Conservation (phyloP, 768 basidiomycete species). For the Phaeotremella fagi region DNA sequence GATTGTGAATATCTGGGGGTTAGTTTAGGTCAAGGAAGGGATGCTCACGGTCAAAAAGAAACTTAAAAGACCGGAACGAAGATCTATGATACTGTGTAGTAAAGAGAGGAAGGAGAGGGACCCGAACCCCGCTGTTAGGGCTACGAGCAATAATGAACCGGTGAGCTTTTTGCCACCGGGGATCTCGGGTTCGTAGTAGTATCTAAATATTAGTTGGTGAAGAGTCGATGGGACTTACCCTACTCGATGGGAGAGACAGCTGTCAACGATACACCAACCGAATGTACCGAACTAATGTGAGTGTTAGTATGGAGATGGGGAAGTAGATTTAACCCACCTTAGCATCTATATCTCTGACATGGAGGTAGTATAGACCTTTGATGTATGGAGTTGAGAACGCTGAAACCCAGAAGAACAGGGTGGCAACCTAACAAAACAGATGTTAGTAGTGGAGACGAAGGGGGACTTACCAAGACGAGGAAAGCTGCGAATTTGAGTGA, state of each 20-base stretch:
- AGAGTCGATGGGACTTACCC: slow-evolving; percentile 21
- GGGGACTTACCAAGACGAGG: slow-evolving; percentile 32
- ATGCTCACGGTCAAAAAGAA: slow-evolving; percentile 37
- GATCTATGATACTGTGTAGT: slow-evolving; percentile 15
- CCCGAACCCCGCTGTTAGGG: slow-evolving; percentile 40
- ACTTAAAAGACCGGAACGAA: slow-evolving; percentile 14
- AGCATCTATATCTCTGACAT: slow-evolving; percentile 16
- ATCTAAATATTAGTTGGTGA: slow-evolving; percentile 5
- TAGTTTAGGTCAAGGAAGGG: not conserved
- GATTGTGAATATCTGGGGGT: slow-evolving; percentile 25
- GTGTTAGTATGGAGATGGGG: not conserved
- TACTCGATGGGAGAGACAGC: slow-evolving; percentile 13
- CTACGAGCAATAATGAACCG: slow-evolving; percentile 37
- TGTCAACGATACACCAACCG: slow-evolving; percentile 26
- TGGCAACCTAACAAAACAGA: slow-evolving; percentile 16
- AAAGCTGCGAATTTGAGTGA: slow-evolving; percentile 30
- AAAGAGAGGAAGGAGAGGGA: slow-evolving; percentile 29
- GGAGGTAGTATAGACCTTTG: slow-evolving; percentile 37
- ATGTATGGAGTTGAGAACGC: slow-evolving; percentile 40
- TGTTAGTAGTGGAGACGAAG: not conserved
- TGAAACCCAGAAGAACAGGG: slow-evolving; percentile 44
- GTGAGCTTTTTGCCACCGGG: slow-evolving; percentile 20
- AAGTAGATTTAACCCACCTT: slow-evolving; percentile 12
- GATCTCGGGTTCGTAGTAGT: slow-evolving; percentile 27
- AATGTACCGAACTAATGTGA: slow-evolving; percentile 33